Conservation (phyloP, 2,329 filamentous ascomycete genomes). For the Plectosphaerella sp. region DNA sequence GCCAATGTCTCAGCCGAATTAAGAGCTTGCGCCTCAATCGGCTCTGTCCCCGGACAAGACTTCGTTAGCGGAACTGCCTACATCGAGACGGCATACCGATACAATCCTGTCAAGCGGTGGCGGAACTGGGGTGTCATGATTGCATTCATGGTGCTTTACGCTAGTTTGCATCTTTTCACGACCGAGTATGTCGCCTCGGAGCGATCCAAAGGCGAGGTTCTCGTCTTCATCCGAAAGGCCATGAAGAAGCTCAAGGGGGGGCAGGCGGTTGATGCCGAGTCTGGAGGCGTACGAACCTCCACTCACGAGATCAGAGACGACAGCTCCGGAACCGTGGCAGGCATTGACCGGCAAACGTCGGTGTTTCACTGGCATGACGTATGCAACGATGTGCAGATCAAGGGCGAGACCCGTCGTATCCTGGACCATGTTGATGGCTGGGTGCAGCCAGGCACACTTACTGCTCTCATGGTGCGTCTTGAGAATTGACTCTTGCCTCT, state of each 20-base stretch:
- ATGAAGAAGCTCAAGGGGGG: slow-evolving; percentile 54
- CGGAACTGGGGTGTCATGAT: slow-evolving; percentile 53
- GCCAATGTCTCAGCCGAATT: no score
- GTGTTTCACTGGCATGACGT: slow-evolving; percentile 69
- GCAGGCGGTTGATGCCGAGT: slow-evolving; percentile 27
- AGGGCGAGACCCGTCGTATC: slow-evolving; percentile 58
- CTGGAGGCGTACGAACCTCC: slow-evolving; percentile 18
- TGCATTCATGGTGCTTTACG: slow-evolving; percentile 43
- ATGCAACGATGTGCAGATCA: slow-evolving; percentile 59
- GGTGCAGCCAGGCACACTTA: slow-evolving; percentile 72
- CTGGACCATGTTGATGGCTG: slow-evolving; percentile 70
- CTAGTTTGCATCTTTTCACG: slow-evolving; percentile 41
- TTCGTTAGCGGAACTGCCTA: slow-evolving; percentile 43
- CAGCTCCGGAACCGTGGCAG: not conserved
- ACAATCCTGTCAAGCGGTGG: slow-evolving; percentile 45
- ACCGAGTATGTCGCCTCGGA: slow-evolving; percentile 38
- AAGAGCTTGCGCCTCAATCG: slow-evolving; percentile 42
- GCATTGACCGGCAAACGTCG: slow-evolving; percentile 42
- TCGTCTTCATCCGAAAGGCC: slow-evolving; percentile 53
- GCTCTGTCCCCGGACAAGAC: slow-evolving; percentile 37
- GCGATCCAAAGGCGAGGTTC: slow-evolving; percentile 48
- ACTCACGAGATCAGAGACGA: slow-evolving; percentile 13
- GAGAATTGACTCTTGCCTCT: not conserved
- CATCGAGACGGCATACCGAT: slow-evolving; percentile 41
- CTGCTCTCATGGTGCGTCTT: slow-evolving; percentile 61